phyloP scores from a whole-genome alignment of 768 basidiomycete genomes.

The Crucibulum laeve region DNA sequence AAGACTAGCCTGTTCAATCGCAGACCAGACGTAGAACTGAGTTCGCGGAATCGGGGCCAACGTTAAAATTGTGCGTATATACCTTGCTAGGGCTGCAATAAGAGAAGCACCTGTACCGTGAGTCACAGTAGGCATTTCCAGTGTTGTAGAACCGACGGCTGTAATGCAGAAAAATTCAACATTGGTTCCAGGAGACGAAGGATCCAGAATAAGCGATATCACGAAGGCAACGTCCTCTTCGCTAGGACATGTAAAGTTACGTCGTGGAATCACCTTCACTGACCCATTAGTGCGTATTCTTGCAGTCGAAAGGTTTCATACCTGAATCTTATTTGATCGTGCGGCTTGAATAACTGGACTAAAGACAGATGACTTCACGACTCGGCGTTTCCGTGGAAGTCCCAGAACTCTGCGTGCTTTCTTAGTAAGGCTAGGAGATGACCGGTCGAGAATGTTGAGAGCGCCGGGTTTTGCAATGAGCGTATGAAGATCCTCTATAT shows the following conservation, averaged over 20 bases:
- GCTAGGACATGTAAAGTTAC: conserved; percentile 41
- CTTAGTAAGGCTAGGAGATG: conserved; percentile 32
- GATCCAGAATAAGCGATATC: conserved; percentile 39
- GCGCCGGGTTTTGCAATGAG: conserved; percentile 23
- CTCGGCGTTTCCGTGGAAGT: conserved; percentile 22
- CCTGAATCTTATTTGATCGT: conserved; percentile 26
- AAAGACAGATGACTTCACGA: conserved; percentile 4
- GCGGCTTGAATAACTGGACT: conserved; percentile 39
- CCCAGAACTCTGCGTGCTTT: conserved; percentile 35
- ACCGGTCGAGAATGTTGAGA: conserved; percentile 22
- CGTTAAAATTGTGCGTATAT: conserved; percentile 26
- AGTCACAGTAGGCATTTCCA: conserved; percentile 13
- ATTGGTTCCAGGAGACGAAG: conserved; percentile 22
- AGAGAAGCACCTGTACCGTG: conserved; percentile 24
- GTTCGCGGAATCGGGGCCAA: conserved; percentile 20
- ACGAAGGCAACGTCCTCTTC: conserved; percentile 40
- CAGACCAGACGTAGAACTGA: conserved; percentile 47
- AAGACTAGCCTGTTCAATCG: conserved; percentile 31
- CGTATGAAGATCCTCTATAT: conserved; percentile 45
- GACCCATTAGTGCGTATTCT: conserved; percentile 3
- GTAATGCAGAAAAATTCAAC: conserved; percentile 34
- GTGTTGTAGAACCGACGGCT: conserved; percentile 17
- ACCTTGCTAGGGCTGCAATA: conserved; percentile 27
- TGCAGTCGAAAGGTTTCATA: conserved; percentile 6
- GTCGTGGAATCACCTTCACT: conserved; percentile 31